These are phyloP conservation scores for Pseudocercospora crystallina DNA, from an alignment of 2,329 filamentous ascomycete species.

Conservation along the genomic window DNA sequence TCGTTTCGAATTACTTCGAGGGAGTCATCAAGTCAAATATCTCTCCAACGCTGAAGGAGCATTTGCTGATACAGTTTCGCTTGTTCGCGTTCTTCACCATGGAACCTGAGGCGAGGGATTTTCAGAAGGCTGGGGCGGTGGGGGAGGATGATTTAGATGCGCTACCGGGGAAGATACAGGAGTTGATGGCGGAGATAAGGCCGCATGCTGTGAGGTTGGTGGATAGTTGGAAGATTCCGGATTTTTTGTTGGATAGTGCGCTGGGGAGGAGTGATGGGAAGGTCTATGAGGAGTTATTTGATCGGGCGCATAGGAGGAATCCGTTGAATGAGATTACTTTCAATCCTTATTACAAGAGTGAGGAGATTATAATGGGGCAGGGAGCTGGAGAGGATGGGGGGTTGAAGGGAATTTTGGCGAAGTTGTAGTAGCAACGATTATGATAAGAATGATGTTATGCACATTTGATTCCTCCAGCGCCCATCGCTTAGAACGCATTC, in stretches of 20 bases:
- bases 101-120: slow-evolving; percentile 46
- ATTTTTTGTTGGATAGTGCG: slow-evolving; percentile 54
- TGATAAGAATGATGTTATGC: background rate
- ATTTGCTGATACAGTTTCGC: slow-evolving; percentile 47
- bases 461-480: too few species aligned
- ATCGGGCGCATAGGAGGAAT: slow-evolving; percentile 53
- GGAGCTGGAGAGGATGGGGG: slow-evolving; percentile 32
- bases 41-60: slow-evolving; percentile 31
- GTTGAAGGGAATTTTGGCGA: slow-evolving; percentile 31
- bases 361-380: slow-evolving; percentile 49
- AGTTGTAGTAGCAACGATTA: slow-evolving; percentile 27
- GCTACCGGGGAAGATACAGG: slow-evolving; percentile 44
- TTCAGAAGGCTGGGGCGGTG: slow-evolving; percentile 46
- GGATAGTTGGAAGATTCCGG: slow-evolving; percentile 54
- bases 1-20: slow-evolving; percentile 49
- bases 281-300: slow-evolving; percentile 55
- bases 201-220: slow-evolving; percentile 55
- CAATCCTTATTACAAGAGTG: slow-evolving; percentile 50
- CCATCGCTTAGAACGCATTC: too few species aligned
- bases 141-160: slow-evolving; percentile 42
- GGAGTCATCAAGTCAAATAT: slow-evolving; percentile 28
- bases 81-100: slow-evolving; percentile 52
- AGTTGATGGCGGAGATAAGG: slow-evolving; percentile 49
- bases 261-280: slow-evolving; percentile 53
- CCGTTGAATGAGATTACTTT: slow-evolving; percentile 53